These are phyloP conservation scores for Phoma herbarum DNA, from an alignment of 2,329 filamentous ascomycete genomes.

Conservation along the genomic window DNA sequence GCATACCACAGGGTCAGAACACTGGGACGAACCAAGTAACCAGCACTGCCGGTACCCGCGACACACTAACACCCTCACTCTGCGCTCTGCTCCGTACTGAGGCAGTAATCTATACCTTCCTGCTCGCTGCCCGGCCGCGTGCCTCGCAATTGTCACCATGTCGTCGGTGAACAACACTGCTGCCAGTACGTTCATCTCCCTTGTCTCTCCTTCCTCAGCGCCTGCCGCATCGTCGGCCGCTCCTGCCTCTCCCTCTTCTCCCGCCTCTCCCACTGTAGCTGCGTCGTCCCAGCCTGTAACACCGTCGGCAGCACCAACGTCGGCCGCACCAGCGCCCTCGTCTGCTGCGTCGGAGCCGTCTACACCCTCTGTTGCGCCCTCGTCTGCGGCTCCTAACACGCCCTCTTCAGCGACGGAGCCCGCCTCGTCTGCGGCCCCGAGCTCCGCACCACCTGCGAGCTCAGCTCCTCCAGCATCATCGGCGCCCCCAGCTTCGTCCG, in stretches of 20 bases:
- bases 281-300: constrained; percentile 32
- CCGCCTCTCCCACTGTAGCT: constrained; percentile 27
- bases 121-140: constrained; percentile 21
- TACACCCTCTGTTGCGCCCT: constrained; percentile 23
- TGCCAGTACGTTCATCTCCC: constrained; percentile 46
- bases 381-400: constrained; percentile 31
- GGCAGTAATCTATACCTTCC: constrained; percentile 1
- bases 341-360: constrained; percentile 29
- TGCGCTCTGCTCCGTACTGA: constrained; percentile 14
- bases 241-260: constrained; percentile 20
- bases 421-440: constrained; percentile 18
- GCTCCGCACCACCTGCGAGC: constrained; percentile 22
- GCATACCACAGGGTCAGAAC: constrained; percentile 4
- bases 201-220: constrained; percentile 25
- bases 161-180: constrained; percentile 42
- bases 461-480: constrained; percentile 32
- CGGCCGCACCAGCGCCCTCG: constrained; percentile 28
- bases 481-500: constrained; percentile 26
- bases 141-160: constrained; percentile 30
- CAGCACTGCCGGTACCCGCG: constrained; percentile 19
- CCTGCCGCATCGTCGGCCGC: constrained; percentile 21
- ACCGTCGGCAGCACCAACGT: constrained; percentile 31
- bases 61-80: constrained; percentile 33
- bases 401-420: constrained; percentile 25
- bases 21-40: constrained; percentile 12